Percentiles rank a stretch among this genome's conserved stretches.
phyloP scores from a whole-genome alignment of 768 basidiomycete species.

The Rickenella mellea region DNA sequence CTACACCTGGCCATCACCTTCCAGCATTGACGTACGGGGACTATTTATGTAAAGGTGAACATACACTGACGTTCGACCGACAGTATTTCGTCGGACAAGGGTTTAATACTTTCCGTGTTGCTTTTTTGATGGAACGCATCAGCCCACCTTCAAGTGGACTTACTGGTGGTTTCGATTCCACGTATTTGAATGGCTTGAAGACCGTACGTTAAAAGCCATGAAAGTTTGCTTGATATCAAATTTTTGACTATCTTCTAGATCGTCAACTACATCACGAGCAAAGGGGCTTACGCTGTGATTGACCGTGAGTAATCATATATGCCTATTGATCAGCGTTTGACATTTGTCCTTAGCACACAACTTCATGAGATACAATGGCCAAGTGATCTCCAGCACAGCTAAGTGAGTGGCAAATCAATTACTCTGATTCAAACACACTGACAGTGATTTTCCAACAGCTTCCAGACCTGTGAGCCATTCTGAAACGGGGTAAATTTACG shows the following conservation, averaged over 20 bases:
- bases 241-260: conserved; percentile 22
- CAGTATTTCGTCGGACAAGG: conserved; percentile 44
- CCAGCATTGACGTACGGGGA: conserved; percentile 26
- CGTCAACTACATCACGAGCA: conserved; percentile 50
- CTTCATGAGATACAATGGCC: conserved; percentile 50
- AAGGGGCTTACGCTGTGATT: conserved; percentile 46
- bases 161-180: conserved; percentile 40
- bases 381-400: conserved; percentile 37
- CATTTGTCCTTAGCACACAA: conserved; percentile 36
- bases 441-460: conserved; percentile 19
- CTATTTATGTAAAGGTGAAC: neutral
- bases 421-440: neutral
- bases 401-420: conserved; percentile 19
- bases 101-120: conserved; percentile 55
- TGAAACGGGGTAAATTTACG: neutral
- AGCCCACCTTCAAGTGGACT: conserved; percentile 43
- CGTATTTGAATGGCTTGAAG: conserved; percentile 43
- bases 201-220: conserved; percentile 20
- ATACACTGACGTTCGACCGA: neutral
- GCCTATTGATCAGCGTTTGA: neutral
- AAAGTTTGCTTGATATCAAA: neutral
- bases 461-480: conserved; percentile 35
- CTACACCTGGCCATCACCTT: conserved; percentile 40
- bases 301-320: conserved; percentile 31
- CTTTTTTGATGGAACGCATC: conserved; percentile 51